Percentiles rank a stretch among this genome's conserved stretches.
These are phyloP conservation scores for Colletotrichum liaoningense DNA, from an alignment of 2,329 filamentous ascomycete genomes.

Conservation along the genomic window DNA sequence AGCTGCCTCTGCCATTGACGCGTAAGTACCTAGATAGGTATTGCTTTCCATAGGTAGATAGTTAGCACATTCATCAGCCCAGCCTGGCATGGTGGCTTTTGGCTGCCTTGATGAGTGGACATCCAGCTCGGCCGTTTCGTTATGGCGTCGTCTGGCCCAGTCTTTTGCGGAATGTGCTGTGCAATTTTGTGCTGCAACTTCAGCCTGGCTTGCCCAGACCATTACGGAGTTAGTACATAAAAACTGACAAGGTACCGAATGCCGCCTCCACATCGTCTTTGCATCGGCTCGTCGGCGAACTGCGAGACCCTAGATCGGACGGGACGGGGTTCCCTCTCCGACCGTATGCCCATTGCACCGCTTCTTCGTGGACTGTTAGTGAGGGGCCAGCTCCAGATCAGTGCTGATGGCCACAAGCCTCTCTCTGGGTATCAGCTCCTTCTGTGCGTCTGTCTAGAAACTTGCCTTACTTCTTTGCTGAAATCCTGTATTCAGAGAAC, in stretches of 20 bases:
- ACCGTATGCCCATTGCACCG: background rate
- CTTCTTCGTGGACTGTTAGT: background rate
- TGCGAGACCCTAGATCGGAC: conserved; percentile 30
- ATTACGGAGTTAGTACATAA: too few species aligned
- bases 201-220: too few species aligned
- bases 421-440: background rate
- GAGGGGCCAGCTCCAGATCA: background rate
- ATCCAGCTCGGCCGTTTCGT: background rate
- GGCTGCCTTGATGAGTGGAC: background rate
- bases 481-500: background rate
- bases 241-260: conserved; percentile 5
- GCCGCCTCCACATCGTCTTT: conserved; percentile 26
- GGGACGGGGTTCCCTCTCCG: conserved; percentile 7
- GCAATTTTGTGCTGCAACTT: background rate
- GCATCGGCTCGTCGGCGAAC: conserved; percentile 32
- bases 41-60: background rate
- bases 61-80: background rate
- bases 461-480: background rate
- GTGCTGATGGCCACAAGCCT: background rate
- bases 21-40: background rate
- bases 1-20: background rate
- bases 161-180: background rate
- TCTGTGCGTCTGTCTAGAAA: background rate
- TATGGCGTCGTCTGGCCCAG: background rate
- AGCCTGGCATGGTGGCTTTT: background rate